Evolutionary conservation across 306 rosid species (phyloP), one percentile per base, ranked within the genome.

Genomic region (Ziziphus jujuba): DNA sequence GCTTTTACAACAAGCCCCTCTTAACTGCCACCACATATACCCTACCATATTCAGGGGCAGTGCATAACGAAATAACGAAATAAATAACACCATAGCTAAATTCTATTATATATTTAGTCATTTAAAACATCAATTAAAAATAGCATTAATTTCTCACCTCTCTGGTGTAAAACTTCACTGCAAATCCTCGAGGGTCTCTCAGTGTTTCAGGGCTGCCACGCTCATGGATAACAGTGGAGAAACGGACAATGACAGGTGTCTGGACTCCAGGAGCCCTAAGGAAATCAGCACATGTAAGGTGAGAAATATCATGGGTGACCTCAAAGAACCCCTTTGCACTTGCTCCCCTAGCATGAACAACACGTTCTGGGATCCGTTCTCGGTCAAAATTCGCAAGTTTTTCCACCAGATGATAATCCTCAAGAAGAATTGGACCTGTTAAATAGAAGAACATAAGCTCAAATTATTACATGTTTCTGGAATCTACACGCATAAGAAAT

Each of bases 271-370:
- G 96, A 56, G 89, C 91, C 19, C 97, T 87, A 47, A 92, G 97
- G 83, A 92, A 92, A 79, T 92, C 98, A 3, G 98, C 98, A 76
- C 96, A 89, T 8, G 97, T 55, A 48, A 92, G 96, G 79, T 87
- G 78, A 61, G 98, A 58, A 55, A 92, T 68, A 67, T 89, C 97
- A 69, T 92, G 98, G 63, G 98, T 92, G 77, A 87, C 97, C 87
- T 92, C 95, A 75, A 92, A 92, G 75, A 92, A 92, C n/a, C 98
- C 97, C 84, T 92, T 92, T 43, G 97, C 98, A 84, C 98, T 92
- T 31, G 98, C 98, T 72, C 98, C 97, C 81, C 98, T 89, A 6
- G 98, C 98, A 77, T 92, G 98, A 55, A 92, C 98, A 64, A 92
- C 96, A 61, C 96, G 95, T 77, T 92, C 97, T 50, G 98, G 98